These are phyloP conservation scores for Xylaria scruposa DNA, from an alignment of 495 filamentous ascomycete genomes.

Conservation along the genomic window DNA sequence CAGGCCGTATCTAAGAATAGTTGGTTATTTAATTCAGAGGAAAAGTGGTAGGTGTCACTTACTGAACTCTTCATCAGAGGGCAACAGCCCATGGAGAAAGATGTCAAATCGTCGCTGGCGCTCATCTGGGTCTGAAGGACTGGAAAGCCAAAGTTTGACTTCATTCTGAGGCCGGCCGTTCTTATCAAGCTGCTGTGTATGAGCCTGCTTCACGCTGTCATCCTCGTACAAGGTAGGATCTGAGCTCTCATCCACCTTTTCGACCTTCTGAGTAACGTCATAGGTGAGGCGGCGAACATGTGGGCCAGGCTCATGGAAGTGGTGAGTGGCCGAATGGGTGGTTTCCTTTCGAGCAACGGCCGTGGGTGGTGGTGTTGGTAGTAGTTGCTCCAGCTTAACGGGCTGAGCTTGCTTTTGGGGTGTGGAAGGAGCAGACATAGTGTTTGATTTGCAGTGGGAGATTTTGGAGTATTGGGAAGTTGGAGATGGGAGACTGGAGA, in stretches of 20 bases:
- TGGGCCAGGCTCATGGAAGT: neutral
- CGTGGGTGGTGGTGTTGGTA: slow-evolving; percentile 11
- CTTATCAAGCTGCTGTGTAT: neutral
- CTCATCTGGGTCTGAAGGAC: neutral
- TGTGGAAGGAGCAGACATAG: neutral
- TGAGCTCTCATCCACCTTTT: neutral
- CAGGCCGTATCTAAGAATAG: slow-evolving; percentile 1
- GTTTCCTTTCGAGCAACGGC: neutral
- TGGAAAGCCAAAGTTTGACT: slow-evolving; percentile 1
- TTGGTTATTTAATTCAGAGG: neutral
- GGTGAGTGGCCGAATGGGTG: neutral
- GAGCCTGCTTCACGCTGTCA: neutral
- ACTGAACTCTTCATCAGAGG: slow-evolving; percentile 15
- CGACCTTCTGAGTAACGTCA: neutral
- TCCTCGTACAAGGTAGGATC: neutral
- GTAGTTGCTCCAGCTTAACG: neutral
- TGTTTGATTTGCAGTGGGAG: neutral
- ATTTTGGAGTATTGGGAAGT: neutral
- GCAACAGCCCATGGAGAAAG: neutral
- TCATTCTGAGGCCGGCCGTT: neutral
- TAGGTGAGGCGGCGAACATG: neutral
- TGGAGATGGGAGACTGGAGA: neutral
- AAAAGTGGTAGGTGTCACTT: neutral
- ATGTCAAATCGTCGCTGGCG: neutral
- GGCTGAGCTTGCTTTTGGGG: neutral